Base-by-base conservation (phyloP, 176 grass and related monocot genomes). In the Neostapfia colusana region DNA sequence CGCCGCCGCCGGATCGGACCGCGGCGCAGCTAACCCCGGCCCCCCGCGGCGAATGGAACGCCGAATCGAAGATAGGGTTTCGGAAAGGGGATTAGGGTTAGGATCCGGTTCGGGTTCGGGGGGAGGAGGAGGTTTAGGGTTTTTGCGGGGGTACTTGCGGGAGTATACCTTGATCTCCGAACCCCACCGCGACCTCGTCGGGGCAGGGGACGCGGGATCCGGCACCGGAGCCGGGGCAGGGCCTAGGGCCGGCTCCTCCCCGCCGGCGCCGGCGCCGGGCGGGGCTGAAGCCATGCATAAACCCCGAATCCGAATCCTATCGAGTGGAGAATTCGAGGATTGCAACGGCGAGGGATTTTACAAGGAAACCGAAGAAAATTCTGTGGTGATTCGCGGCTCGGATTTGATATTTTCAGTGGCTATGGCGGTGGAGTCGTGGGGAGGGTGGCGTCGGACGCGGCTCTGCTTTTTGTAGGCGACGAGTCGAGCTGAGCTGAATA, bases 121-220 rank as follows among this genome's bases (percentile, higher is more conserved):
- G 51, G 55, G 53, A 27, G 78, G 85, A 44, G 84, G 80, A 40
- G 85, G 76, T 78, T 86, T 97, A 63, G 74, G 77, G 44, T 85
- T 87, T 80, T 85, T 97, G 53, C 83, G 76, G 41, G 75, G 77
- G 81, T 87, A 87, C 69, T 88, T 97, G 35, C 93, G 93, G 21
- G 74, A 85, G 79, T 91, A 97, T 23, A 97, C 93, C 93, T 92
- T 97, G 82, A 85, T 93, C 83, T 90, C 88, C 48, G 83, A 41
- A n/a, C 85, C 63, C 86, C 93, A 90, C 46, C 89, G 78, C 44
- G 84, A 76, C 67, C 66, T 81, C 15, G 70, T 63, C 13, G 83
- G 63, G 0, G 51, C 79, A 15, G 77, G 8, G 14, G 65, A 20
- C 20, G 51, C 20, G 1, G 51, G 51, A 21, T 21, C 51, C 35